phyloP scores from a whole-genome alignment of 139 green algal species.

The Coccomyxa sp. region DNA sequence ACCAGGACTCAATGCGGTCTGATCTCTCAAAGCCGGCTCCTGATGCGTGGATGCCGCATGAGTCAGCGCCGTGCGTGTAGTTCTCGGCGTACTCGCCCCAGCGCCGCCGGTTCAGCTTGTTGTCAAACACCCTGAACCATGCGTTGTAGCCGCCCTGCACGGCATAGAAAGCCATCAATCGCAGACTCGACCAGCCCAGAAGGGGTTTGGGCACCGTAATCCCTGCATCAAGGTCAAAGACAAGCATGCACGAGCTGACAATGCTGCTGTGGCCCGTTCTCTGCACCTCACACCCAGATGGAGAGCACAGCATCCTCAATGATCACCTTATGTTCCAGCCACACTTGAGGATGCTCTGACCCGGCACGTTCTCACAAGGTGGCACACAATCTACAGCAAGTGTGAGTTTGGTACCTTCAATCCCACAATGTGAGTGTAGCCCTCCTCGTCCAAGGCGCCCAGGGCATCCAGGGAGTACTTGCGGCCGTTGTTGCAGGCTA shows the following conservation, averaged over 20 bases:
- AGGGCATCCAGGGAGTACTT: slow-evolving; percentile 79
- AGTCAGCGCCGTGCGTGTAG: slow-evolving; percentile 52
- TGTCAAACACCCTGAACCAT: slow-evolving; percentile 61
- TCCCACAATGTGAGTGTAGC: slow-evolving; percentile 70
- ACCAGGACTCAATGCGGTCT: too few relatives aligned
- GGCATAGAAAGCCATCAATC: not conserved
- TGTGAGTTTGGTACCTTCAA: slow-evolving; percentile 27
- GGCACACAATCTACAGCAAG: not conserved
- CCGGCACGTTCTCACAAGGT: not conserved
- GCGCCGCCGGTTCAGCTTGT: slow-evolving; percentile 26
- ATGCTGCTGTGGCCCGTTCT: not conserved
- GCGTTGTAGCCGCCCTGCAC: slow-evolving; percentile 69
- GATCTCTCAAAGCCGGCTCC: slow-evolving; percentile 29
- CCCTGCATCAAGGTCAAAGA: not conserved
- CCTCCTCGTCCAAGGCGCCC: slow-evolving; percentile 70
- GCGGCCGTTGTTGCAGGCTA: slow-evolving; percentile 72
- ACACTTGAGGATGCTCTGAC: not conserved
- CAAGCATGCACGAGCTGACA: not conserved
- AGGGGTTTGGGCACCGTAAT: not conserved
- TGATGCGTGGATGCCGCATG: slow-evolving; percentile 60
- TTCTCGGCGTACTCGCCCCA: slow-evolving; percentile 48
- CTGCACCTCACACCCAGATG: not conserved
- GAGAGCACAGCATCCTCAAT: not conserved
- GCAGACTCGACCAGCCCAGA: not conserved
- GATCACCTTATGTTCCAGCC: not conserved